Evolutionary conservation across 352 stramenopile species (phyloP), one percentile per base, ranked within the genome.

Genomic region (Albugo candida): DNA sequence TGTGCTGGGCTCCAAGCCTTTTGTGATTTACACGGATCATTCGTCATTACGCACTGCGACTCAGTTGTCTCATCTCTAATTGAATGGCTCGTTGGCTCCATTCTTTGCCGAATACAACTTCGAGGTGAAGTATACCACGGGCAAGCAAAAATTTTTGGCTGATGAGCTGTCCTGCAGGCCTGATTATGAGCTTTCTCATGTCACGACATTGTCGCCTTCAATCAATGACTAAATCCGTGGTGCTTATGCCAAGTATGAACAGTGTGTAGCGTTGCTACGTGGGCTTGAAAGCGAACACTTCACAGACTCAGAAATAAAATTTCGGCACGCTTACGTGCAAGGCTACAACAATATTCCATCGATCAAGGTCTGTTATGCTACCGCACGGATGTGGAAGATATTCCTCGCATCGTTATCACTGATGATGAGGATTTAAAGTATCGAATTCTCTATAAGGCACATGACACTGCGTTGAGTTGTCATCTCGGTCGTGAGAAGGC

Each of bases 31-130:
- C 24, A 51, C 46, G 0, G 46, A 51, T 40, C 46, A 51, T 3
- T 12, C 16, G 5, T 51, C 46, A 1, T 45, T 51, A 19, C 19
- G 12, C 0, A 13, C 11, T 11, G 46, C 5, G 10, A 45, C 35
- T 5, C 45, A 43, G 14, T n/a, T 11, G 6, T 1, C 2, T 1
- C 46, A 51, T 51, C 6, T 54, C 45, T 13, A 41, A 63, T 16
- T 45, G 53, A 12, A 63, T 61, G 57, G 44, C 39, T 10, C 18
- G 54, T 12, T 65, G 57, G 47, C 35, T 65, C 40, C 52, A 2
- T 56, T 64, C 47, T 64, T 67, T 43, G 35, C 53, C 2, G 36
- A 64, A 21, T 64, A 56, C 46, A 64, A 61, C 27, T 63, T 68
- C 21, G 24, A 38, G 0, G 49, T 58, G 0, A 4, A 54, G 1